These are phyloP conservation scores for Penicillium parvum DNA, from an alignment of 495 filamentous ascomycete genomes.

Conservation along the genomic window DNA sequence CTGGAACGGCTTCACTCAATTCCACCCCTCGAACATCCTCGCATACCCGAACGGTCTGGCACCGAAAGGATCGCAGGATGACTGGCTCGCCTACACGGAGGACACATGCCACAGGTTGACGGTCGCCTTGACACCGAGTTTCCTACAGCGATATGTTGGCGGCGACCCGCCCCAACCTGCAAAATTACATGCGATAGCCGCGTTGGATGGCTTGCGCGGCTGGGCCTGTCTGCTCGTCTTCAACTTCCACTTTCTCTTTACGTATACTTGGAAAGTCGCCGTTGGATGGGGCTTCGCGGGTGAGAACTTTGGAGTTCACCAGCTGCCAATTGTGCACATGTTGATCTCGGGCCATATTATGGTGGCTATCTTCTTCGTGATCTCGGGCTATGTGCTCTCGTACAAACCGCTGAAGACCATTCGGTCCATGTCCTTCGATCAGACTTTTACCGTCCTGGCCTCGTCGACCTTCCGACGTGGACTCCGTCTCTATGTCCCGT, in stretches of 20 bases:
- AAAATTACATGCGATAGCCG: conserved; percentile 42
- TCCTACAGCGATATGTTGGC: conserved; percentile 37
- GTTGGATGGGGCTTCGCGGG: conserved; percentile 46
- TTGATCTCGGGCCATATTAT: conserved; percentile 63
- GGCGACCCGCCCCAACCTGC: conserved; percentile 25
- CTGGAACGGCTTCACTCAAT: conserved; percentile 27
- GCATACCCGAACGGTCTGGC: conserved; percentile 21
- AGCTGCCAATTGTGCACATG: conserved; percentile 60
- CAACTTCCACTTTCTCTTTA: conserved; percentile 51
- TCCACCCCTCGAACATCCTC: conserved; percentile 28
- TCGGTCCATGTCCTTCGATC: conserved; percentile 48
- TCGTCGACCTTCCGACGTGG: conserved; percentile 62
- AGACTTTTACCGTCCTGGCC: conserved; percentile 45
- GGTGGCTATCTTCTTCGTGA: conserved; percentile 72
- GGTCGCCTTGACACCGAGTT: conserved; percentile 38
- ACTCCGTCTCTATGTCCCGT: conserved; percentile 60
- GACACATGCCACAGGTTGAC: conserved; percentile 27
- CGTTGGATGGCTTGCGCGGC: conserved; percentile 48
- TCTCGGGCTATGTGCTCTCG: conserved; percentile 65
- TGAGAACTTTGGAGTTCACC: conserved; percentile 52
- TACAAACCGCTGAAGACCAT: conserved; percentile 60
- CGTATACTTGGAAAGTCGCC: conserved; percentile 45
- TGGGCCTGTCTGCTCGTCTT: conserved; percentile 51
- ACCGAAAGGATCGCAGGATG: conserved; percentile 20
- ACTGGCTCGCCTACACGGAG: conserved; percentile 30